These are phyloP conservation scores for Vitis cinerea DNA, from an alignment of 164 flowering plant genomes.

Conservation along the genomic window DNA sequence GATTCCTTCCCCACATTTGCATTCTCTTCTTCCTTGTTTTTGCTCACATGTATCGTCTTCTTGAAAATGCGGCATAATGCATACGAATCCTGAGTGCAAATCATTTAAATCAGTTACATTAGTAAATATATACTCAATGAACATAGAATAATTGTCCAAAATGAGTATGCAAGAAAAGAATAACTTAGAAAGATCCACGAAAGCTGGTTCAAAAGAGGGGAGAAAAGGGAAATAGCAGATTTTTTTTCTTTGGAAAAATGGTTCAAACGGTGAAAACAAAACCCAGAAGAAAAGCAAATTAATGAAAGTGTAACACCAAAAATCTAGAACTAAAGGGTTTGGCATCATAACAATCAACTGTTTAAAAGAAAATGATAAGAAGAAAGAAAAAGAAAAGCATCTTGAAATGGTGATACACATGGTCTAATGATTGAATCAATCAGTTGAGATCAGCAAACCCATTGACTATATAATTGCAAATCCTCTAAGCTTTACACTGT, in stretches of 20 bases:
- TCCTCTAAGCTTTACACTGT: too few species aligned
- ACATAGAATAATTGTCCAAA: background rate
- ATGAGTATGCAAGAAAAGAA: background rate
- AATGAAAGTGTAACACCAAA: constrained; percentile 5
- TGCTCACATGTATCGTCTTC: constrained; percentile 40
- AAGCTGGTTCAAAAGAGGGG: background rate
- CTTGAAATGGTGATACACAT: too few species aligned
- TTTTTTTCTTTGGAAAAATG: too few species aligned
- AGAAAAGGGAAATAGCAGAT: background rate
- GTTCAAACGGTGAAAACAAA: background rate
- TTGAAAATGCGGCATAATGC: constrained; percentile 70
- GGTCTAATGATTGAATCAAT: too few species aligned
- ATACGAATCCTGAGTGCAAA: constrained; percentile 48
- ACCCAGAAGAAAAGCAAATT: too few species aligned
- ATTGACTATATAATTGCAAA: too few species aligned
- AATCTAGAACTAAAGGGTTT: constrained; percentile 10
- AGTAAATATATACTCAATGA: background rate
- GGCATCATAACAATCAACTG: constrained; percentile 3
- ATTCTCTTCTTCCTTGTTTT: constrained; percentile 21
- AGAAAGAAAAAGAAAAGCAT: constrained; percentile 1
- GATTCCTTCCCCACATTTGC: constrained; percentile 9
- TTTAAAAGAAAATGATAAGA: constrained; percentile 3
- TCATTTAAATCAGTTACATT: background rate
- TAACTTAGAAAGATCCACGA: constrained; percentile 1
- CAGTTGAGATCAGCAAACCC: background rate